Evolutionary conservation across 192 early-diverging fungal species (phyloP).

Genomic region (Dissophora ornata): DNA sequence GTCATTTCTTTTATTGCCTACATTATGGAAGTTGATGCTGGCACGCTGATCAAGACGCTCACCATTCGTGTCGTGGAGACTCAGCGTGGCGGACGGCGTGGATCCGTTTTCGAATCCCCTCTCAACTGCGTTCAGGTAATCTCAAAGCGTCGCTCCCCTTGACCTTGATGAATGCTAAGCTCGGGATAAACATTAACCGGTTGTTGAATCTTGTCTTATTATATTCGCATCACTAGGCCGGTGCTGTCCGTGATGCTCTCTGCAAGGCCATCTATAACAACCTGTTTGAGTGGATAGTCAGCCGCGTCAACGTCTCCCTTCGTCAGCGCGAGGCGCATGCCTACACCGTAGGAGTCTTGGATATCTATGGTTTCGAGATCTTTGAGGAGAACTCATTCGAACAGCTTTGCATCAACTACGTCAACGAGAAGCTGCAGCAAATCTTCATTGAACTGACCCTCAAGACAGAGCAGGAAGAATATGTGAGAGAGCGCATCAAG

Average conservation of each 20-base stretch:
- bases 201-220: no score
- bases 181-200: no score
- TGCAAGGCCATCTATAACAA: slow-evolving; percentile 94
- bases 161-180: no score
- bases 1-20: slow-evolving; percentile 80
- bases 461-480: slow-evolving; percentile 99
- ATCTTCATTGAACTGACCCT: slow-evolving; percentile 99
- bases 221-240: slow-evolving; percentile 60
- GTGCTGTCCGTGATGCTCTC: slow-evolving; percentile 89
- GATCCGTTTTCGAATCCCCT: slow-evolving; percentile 85
- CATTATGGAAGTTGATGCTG: slow-evolving; percentile 73
- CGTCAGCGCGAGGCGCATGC: slow-evolving; percentile 65
- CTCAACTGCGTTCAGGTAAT: slow-evolving; percentile 86
- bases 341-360: slow-evolving; percentile 92
- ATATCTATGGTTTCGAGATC: slow-evolving; percentile 99
- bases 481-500: slow-evolving; percentile 93
- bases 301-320: slow-evolving; percentile 91
- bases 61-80: slow-evolving; percentile 80
- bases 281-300: slow-evolving; percentile 98
- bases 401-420: slow-evolving; percentile 99
- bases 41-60: slow-evolving; percentile 69
- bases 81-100: slow-evolving; percentile 78
- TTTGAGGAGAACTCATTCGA: slow-evolving; percentile 97
- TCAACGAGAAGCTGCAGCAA: slow-evolving; percentile 97
- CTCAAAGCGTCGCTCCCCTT: no score